These are phyloP conservation scores for Lumnitzera racemosa DNA, from an alignment of 345 rosid genomes.

Conservation along the genomic window DNA sequence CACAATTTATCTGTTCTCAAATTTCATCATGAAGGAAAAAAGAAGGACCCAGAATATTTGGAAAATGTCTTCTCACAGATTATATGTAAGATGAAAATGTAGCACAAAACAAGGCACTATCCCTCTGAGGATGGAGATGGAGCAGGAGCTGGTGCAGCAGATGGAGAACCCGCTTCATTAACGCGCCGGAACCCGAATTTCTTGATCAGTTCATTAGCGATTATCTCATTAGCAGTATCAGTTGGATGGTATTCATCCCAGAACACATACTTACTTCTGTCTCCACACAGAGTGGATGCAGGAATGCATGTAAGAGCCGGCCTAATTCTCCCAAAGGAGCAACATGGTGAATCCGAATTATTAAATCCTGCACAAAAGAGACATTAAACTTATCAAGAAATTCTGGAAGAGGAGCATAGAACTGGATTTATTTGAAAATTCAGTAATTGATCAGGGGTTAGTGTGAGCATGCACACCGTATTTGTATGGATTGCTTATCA, in stretches of 20 bases:
- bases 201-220: conserved; percentile 75
- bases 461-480: conserved; percentile 35
- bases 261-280: conserved; percentile 83
- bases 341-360: conserved; percentile 80
- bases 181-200: conserved; percentile 47
- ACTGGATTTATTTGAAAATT: not conserved
- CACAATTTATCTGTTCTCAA: too few species aligned
- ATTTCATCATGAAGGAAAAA: too few species aligned
- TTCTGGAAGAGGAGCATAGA: not conserved
- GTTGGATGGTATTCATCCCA: conserved; percentile 99
- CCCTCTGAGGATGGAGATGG: conserved; percentile 26
- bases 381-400: too few species aligned
- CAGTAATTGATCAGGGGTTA: not conserved
- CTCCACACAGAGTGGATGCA: conserved; percentile 68
- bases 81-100: not conserved
- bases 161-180: conserved; percentile 19
- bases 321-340: conserved; percentile 75
- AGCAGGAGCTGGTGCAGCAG: conserved; percentile 34
- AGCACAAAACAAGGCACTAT: not conserved
- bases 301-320: conserved; percentile 90
- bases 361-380: conserved; percentile 43
- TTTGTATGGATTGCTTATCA: conserved; percentile 58
- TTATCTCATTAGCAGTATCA: conserved; percentile 65
- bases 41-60: too few species aligned
- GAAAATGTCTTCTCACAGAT: too few species aligned